Evolutionary conservation across 768 basidiomycete species (phyloP), one percentile per base, ranked within the genome.

Genomic region (Imleria badia): DNA sequence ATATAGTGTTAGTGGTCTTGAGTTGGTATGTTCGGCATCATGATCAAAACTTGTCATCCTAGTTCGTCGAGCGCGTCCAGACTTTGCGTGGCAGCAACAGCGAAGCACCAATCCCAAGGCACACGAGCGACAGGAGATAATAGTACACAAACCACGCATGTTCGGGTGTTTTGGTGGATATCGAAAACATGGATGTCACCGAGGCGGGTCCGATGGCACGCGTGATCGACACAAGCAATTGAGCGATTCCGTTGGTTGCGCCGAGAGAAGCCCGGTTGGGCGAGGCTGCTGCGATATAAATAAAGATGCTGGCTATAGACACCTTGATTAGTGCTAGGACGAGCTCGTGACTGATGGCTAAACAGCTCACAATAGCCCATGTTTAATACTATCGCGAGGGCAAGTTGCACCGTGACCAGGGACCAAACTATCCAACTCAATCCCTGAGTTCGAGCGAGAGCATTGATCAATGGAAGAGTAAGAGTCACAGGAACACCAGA

Each of bases 201-300:
- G 75, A 61, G 14, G 81, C 80, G 5, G 85, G 85, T 14, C 86
- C 87, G 54, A 81, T 56, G 22, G 74, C 58, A 40, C 78, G 75
- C 65, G 68, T 71, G 54, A 75, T 62, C 39, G 75, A 75, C 60
- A 64, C 66, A 6, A 68, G 39, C 44, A 80, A 70, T 66, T 82
- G 80, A 17, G 77, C 74, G 5, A 83, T 67, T 1, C 88, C 88
- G 59, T 89, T 89, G n/a, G 84, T 86, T 6, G 85, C 81, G 12
- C 88, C 88, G 9, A 89, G 76, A 12, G 85, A 81, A 10, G 81
- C 80, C 31, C 78, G 77, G 48, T 86, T 86, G 6, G 89, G 87
- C 0, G 88, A 74, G 15, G 87, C 76, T 5, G 81, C 81, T 12
- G 80, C 76, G 54, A 91, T 84, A 58, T 82, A 86, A 45, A 90